A percentile compares a stretch with the other conserved stretches of the same genome.
phyloP scores from a whole-genome alignment of 176 grass and related monocot species.

The Lolium perenne region DNA sequence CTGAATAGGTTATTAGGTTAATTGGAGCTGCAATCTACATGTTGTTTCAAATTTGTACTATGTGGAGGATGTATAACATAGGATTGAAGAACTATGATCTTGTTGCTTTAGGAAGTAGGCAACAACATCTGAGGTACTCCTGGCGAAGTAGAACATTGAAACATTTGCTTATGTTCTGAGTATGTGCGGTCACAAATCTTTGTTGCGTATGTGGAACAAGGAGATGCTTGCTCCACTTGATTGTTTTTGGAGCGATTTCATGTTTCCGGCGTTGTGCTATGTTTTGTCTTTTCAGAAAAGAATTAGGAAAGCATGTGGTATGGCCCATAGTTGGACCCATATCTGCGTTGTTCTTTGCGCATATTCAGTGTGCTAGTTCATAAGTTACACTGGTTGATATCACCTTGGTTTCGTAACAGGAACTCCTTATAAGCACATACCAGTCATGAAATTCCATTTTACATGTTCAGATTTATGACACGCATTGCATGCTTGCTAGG shows the following conservation, averaged over 20 bases:
- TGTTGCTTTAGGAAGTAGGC: constrained; percentile 1
- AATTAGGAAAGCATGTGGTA: constrained; percentile 1
- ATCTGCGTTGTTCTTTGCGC: background rate
- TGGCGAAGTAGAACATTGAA: background rate
- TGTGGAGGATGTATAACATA: background rate
- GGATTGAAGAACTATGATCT: background rate
- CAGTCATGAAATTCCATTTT: constrained; percentile 12
- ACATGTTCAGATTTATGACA: constrained; percentile 31
- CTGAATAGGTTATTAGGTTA: background rate
- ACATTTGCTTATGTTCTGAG: background rate
- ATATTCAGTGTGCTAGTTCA: constrained; percentile 7
- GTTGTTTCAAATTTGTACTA: constrained; percentile 1
- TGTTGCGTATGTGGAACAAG: background rate
- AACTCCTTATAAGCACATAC: constrained; percentile 3
- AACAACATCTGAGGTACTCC: background rate
- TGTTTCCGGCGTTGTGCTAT: background rate
- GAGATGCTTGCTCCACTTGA: background rate
- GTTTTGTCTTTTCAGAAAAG: background rate
- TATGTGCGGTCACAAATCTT: background rate
- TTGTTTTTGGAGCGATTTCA: background rate
- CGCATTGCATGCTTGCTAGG: constrained; percentile 46
- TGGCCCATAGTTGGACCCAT: background rate
- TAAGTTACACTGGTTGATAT: constrained; percentile 7
- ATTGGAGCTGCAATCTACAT: background rate
- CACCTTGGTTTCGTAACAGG: constrained; percentile 1